Base-by-base conservation (phyloP, 140 eudicot genomes). In the Cichorium intybus region DNA sequence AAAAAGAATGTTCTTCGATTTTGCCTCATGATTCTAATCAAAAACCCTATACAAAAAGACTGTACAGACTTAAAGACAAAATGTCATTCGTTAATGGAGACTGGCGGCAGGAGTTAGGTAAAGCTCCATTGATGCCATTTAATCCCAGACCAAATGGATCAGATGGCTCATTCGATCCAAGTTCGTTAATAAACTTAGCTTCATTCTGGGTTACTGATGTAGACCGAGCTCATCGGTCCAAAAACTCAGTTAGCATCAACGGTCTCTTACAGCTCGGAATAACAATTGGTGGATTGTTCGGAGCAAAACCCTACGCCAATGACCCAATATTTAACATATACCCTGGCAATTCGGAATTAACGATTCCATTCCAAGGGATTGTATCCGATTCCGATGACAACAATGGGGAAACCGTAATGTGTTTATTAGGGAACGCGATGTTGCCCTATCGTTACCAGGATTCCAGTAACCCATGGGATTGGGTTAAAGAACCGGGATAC, bases 201-300 rank as follows among this genome's bases (percentile, higher is more conserved):
- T 88, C 97, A 6, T 93, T 85, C 56, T 85, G 92, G 95, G 87
- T 93, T 23, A 88, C 82, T 21, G 93, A 86, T 74, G 85, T 93
- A 10, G 84, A 79, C 65, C 77, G 83, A 16, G 77, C 79, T 39
- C 97, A 76, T 56, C 79, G 70, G 68, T 73, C 86, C 7, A 84
- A 80, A 74, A 83, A 70, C 18, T 83, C 83, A 10, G 73, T 93
- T 16, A 69, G 69, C 46, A 75, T 93, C 15, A 81, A 83, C 60
- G 99, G 94, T 43, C 11, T 79, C 55, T 66, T 93, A 72, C 85
- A 66, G 75, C 43, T 93, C 12, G 97, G 87, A 10, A 83, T 85
- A 39, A 85, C 88, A 4, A 61, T 79, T 1, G 78, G 68, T 29
- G 85, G 83, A 21, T 70, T 74, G 28, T 84, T 83, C 46, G 72